A percentile compares a stretch with the other conserved stretches of the same genome.
phyloP scores from a whole-genome alignment of 2,329 filamentous ascomycete genomes.

The Diplodia seriata region DNA sequence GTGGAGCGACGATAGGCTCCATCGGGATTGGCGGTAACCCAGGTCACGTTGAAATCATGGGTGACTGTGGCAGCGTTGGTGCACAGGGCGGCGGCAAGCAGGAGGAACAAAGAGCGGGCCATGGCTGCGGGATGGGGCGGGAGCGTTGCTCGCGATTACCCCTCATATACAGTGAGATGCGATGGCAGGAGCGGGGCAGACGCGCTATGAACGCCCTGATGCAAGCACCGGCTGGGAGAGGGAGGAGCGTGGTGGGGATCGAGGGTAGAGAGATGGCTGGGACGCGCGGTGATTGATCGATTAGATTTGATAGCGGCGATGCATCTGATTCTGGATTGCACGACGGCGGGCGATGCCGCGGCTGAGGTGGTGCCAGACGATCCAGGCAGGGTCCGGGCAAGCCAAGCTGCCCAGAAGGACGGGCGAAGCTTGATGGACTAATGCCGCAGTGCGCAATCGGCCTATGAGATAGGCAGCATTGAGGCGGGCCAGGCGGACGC shows the following conservation, averaged over 20 bases:
- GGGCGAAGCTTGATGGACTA: constrained; percentile 21
- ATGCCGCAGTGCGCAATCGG: constrained; percentile 9
- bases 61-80: constrained; percentile 48
- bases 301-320: constrained; percentile 8
- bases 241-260: constrained; percentile 13
- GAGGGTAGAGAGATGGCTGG: background rate
- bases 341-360: background rate
- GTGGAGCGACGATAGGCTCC: constrained; percentile 57
- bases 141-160: constrained; percentile 14
- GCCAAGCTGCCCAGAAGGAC: constrained; percentile 13
- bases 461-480: constrained; percentile 10
- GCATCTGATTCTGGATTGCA: constrained; percentile 14
- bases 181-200: background rate
- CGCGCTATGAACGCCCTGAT: background rate
- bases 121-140: constrained; percentile 4
- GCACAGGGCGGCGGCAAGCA: constrained; percentile 25
- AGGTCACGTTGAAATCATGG: constrained; percentile 61
- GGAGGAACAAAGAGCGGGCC: constrained; percentile 12
- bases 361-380: constrained; percentile 10
- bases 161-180: constrained; percentile 26
- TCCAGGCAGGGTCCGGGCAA: constrained; percentile 11
- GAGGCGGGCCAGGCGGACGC: background rate
- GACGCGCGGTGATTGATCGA: constrained; percentile 23
- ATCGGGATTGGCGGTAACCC: constrained; percentile 64
- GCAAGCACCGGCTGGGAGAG: background rate